phyloP scores from a whole-genome alignment of 2,329 filamentous ascomycete genomes.

The Aspergillus puulaauensis region DNA sequence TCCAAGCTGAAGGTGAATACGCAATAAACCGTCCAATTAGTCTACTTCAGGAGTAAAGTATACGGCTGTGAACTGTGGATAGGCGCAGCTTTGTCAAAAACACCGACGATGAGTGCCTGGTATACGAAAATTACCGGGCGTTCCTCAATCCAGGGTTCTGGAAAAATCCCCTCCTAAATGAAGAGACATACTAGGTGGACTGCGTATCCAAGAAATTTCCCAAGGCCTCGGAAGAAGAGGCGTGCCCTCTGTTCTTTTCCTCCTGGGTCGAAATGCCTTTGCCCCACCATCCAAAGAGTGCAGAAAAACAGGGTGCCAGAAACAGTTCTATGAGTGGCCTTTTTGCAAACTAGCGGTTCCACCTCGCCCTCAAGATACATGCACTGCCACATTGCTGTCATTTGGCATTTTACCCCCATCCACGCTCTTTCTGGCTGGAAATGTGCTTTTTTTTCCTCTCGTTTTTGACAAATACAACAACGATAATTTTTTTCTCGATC shows the following conservation, averaged over 20 bases:
- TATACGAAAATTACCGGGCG: slow-evolving; percentile 1
- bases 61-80: neutral
- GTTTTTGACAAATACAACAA: neutral
- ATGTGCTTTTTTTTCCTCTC: neutral
- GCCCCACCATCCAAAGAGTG: slow-evolving; percentile 17
- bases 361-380: slow-evolving; percentile 24
- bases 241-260: neutral
- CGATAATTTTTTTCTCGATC: neutral
- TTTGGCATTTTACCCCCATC: slow-evolving; percentile 15
- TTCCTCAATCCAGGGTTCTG: slow-evolving; percentile 10
- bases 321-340: slow-evolving; percentile 17
- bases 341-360: slow-evolving; percentile 19
- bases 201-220: neutral
- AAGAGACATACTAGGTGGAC: neutral
- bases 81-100: neutral
- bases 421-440: neutral
- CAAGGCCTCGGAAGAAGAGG: slow-evolving; percentile 3
- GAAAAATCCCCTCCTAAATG: slow-evolving; percentile 1
- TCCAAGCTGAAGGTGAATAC: neutral
- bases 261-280: slow-evolving; percentile 1
- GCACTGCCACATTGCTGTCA: slow-evolving; percentile 28
- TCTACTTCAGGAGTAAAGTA: neutral
- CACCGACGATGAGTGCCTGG: neutral
- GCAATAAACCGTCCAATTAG: neutral
- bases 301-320: slow-evolving; percentile 7